Base-by-base conservation (phyloP, 345 rosid genomes). In the Eutrema heterophyllum region DNA sequence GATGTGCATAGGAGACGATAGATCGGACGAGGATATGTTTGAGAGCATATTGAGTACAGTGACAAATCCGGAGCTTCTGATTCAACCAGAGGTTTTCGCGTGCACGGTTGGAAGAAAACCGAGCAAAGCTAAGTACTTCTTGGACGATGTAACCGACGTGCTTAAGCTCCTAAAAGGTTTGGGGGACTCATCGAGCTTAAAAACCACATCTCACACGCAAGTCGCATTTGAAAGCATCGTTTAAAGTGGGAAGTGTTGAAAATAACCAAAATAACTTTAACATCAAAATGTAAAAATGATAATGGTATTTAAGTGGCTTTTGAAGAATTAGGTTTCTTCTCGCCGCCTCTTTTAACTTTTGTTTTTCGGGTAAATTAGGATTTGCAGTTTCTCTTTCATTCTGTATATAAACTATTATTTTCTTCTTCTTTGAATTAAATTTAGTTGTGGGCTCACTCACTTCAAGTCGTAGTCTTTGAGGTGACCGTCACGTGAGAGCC, bases 1-100 rank as follows among this genome's bases (percentile, higher is more conserved):
- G 60, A 80, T 89, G 85, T 91, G 96, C 74, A 75, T 89, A 52
- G 96, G 97, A 14, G 97, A 91, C 59, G 97, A 91, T 79, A 82
- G 87, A 81, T 91, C 96, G 5, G 96, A 91, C 53, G 97, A 91
- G 72, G 97, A 91, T 70, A 91, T 91, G 96, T 91, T 91, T 70
- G 86, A 87, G 68, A 86, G 91, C 78, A 87, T 89, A 77, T 51
- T 78, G 41, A 81, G 83, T 62, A 79, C 83, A 9, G 81, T 82
- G 57, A 78, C 81, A 7, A 53, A 75, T 69, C 84, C 88, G 10
- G 81, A 85, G 29, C 73, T 86, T 67, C 84, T 85, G 9, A 63
- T 40, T 26, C 63, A 78, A 29, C 92, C 92, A 2, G 97, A 91
- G 76, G 86, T 89, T 48, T 89, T 85, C 24, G 96, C 97, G 2